A percentile compares a stretch with the other conserved stretches of the same genome.
phyloP scores from a whole-genome alignment of 305 asterid species.

The Vinca major region DNA sequence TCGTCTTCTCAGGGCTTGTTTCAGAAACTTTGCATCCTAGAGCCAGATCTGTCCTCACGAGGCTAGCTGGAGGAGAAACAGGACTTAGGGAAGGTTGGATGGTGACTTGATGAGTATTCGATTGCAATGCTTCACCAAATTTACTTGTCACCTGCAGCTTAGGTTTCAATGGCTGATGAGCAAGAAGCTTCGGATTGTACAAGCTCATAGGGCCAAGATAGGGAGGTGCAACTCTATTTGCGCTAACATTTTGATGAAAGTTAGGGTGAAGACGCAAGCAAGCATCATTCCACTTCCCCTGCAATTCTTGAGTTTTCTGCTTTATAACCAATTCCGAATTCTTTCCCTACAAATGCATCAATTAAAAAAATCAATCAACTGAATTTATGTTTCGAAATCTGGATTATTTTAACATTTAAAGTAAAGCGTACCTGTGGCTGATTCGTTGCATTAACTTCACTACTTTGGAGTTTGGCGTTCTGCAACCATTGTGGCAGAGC shows the following conservation, averaged over 20 bases:
- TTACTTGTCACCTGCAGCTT: conserved; percentile 35
- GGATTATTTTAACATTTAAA: neutral
- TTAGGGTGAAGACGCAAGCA: conserved; percentile 75
- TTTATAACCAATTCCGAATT: conserved; percentile 42
- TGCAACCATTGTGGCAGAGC: conserved; percentile 67
- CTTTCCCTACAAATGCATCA: conserved; percentile 34
- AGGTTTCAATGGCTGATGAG: conserved; percentile 51
- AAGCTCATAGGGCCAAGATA: conserved; percentile 32
- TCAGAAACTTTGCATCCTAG: conserved; percentile 50
- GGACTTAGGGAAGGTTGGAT: conserved; percentile 20
- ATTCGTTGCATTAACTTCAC: conserved; percentile 31
- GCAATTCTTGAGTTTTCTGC: conserved; percentile 60
- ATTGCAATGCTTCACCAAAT: conserved; percentile 47
- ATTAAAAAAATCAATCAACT: conserved; percentile 10
- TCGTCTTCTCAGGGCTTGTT: conserved; percentile 26
- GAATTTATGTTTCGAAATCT: neutral
- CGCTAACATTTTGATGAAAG: conserved; percentile 39
- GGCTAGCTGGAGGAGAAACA: conserved; percentile 46
- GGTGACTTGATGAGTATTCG: conserved; percentile 30
- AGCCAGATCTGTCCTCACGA: conserved; percentile 70
- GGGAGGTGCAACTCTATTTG: conserved; percentile 38
- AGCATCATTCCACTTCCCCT: conserved; percentile 64
- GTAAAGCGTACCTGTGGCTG: conserved; percentile 35
- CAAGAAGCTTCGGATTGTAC: conserved; percentile 45
- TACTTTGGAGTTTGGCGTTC: conserved; percentile 41